Conservation (phyloP, 805 yeast genomes). For the Saturnispora halmiae region DNA sequence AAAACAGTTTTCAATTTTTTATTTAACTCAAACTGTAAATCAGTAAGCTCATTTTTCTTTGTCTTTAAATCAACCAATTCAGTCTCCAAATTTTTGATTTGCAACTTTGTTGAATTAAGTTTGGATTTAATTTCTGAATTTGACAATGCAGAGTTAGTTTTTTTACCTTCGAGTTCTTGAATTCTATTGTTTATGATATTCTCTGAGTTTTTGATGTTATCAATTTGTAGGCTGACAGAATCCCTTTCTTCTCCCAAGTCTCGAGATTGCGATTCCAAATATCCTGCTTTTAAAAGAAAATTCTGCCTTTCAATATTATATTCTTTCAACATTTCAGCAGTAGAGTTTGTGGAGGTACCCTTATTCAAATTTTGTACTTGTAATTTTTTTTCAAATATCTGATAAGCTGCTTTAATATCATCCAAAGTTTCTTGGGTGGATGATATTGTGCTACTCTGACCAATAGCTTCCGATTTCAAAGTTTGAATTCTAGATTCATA, state of each 20-base stretch:
- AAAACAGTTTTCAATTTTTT: slow-evolving; percentile 53
- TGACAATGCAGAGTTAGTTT: slow-evolving; percentile 24
- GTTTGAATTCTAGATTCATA: slow-evolving; percentile 41
- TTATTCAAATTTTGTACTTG: slow-evolving; percentile 10
- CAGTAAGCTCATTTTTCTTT: slow-evolving; percentile 30
- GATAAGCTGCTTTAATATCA: slow-evolving; percentile 22
- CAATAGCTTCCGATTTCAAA: slow-evolving; percentile 41
- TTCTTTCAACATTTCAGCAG: slow-evolving; percentile 41
- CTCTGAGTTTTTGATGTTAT: slow-evolving; percentile 29
- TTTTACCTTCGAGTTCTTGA: slow-evolving; percentile 28
- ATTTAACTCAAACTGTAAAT: slow-evolving; percentile 53
- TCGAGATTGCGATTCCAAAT: slow-evolving; percentile 43
- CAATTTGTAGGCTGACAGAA: slow-evolving; percentile 26
- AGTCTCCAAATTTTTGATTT: slow-evolving; percentile 24
- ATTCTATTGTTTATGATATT: slow-evolving; percentile 30
- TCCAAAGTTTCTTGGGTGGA: slow-evolving; percentile 39
- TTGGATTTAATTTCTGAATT: slow-evolving; percentile 22
- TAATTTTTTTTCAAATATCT: slow-evolving; percentile 13
- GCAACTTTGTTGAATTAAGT: slow-evolving; percentile 25
- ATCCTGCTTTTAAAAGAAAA: slow-evolving; percentile 49
- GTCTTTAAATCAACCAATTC: slow-evolving; percentile 26
- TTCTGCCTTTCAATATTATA: slow-evolving; percentile 51
- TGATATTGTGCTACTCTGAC: slow-evolving; percentile 38
- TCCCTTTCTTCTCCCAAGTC: slow-evolving; percentile 36
- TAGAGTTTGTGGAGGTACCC: too few species aligned